A percentile compares a stretch with the other conserved stretches of the same genome.
Conservation (phyloP, 768 basidiomycete species). For the Tulasnella sp. region DNA sequence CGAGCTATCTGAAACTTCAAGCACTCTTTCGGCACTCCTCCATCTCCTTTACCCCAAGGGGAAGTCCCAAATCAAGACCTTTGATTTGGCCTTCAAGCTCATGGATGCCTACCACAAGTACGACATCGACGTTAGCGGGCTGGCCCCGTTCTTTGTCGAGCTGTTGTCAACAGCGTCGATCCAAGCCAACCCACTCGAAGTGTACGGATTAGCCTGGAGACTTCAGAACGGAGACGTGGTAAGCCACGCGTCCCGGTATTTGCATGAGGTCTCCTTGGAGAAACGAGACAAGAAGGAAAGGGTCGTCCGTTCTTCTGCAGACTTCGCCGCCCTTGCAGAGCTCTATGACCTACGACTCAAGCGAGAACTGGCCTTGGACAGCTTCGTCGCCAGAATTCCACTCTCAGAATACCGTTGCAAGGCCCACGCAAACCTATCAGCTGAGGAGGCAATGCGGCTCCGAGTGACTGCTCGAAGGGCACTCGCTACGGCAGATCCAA, state of each 20-base stretch:
- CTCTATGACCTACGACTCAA: neutral
- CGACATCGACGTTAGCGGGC: neutral
- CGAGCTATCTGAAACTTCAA: neutral
- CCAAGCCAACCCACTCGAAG: neutral
- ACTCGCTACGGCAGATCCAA: neutral
- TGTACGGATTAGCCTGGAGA: conserved; percentile 5
- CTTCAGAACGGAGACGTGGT: neutral
- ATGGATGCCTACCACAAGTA: conserved; percentile 9
- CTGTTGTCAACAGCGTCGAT: neutral
- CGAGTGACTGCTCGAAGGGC: neutral
- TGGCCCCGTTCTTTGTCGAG: neutral
- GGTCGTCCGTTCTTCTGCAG: neutral
- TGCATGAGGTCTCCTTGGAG: neutral
- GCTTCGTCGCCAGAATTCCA: neutral
- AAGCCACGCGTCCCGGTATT: neutral
- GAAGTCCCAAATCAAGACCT: neutral
- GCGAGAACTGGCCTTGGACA: neutral
- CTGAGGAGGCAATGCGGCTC: neutral
- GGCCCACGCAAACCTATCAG: neutral
- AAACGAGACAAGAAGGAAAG: neutral
- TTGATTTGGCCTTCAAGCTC: neutral
- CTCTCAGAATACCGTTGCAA: neutral
- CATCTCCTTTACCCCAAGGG: neutral
- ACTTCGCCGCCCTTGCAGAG: neutral
- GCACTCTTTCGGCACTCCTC: conserved; percentile 1